Evolutionary conservation across 1,284 basidiomycete genomes (phyloP).

Genomic region (Blastosporella zonata): DNA sequence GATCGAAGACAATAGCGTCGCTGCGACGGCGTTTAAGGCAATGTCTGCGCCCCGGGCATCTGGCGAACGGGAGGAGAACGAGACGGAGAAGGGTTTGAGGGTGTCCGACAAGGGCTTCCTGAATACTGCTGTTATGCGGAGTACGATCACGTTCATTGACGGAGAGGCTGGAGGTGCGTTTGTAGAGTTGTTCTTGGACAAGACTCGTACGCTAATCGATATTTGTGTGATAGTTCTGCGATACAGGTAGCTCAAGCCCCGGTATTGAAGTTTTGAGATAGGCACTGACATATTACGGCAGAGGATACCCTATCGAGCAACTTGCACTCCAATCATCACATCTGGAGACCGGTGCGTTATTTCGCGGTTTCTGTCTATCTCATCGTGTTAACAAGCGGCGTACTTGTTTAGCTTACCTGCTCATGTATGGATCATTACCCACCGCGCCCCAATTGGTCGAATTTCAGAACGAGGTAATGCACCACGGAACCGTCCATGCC

Average conservation of each 20-base stretch:
- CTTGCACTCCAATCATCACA: constrained; percentile 76
- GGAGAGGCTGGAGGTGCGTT: constrained; percentile 72
- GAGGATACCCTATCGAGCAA: constrained; percentile 92
- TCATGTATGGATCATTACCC: constrained; percentile 84
- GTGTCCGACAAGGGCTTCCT: constrained; percentile 79
- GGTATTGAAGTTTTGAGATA: background rate
- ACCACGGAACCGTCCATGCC: constrained; percentile 73
- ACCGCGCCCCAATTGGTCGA: constrained; percentile 54
- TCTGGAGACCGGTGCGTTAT: constrained; percentile 57
- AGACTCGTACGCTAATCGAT: background rate
- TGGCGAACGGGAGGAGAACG: constrained; percentile 77
- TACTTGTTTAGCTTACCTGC: constrained; percentile 58
- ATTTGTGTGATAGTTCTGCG: constrained; percentile 51
- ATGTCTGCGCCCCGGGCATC: constrained; percentile 56
- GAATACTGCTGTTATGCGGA: constrained; percentile 83
- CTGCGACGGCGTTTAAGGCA: constrained; percentile 79
- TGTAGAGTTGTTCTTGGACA: background rate
- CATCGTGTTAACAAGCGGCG: background rate
- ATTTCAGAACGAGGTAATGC: constrained; percentile 75
- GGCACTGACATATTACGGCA: constrained; percentile 24
- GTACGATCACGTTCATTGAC: constrained; percentile 85
- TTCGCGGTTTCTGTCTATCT: background rate
- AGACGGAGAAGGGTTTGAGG: constrained; percentile 75
- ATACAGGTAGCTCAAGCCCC: constrained; percentile 49
- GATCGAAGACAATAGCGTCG: constrained; percentile 72